phyloP scores from a whole-genome alignment of 345 rosid species.

The Xanthoceras sorbifolium region DNA sequence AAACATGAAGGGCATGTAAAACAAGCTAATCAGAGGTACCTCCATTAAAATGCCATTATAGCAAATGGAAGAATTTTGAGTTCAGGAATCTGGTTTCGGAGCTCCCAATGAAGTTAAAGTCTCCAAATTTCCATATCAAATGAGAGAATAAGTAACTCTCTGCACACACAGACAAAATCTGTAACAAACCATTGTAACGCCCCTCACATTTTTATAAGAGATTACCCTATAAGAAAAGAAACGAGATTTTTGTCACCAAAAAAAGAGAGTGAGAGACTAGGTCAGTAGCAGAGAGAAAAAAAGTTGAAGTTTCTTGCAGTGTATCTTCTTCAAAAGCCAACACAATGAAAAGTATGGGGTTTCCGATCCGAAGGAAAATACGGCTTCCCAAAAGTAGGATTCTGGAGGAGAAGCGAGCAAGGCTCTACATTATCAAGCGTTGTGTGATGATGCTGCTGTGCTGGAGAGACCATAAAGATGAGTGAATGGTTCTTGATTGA shows the following conservation, averaged over 20 bases:
- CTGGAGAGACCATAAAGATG: conserved; percentile 38
- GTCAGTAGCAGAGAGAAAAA: neutral
- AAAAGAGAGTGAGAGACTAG: conserved; percentile 7
- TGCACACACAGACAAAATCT: conserved; percentile 27
- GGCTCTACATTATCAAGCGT: conserved; percentile 38
- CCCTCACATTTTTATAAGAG: conserved; percentile 10
- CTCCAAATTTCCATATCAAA: conserved; percentile 6
- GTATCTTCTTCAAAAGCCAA: conserved; percentile 7
- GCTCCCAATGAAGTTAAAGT: conserved; percentile 22
- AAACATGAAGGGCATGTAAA: neutral
- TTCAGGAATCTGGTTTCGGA: conserved; percentile 18
- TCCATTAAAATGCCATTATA: conserved; percentile 12
- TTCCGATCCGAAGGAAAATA: conserved; percentile 13
- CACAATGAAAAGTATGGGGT: conserved; percentile 21
- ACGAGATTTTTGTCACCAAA: neutral
- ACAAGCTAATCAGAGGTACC: conserved; percentile 18
- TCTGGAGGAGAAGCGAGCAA: conserved; percentile 37
- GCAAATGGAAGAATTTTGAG: conserved; percentile 13
- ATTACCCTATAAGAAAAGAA: conserved; percentile 10
- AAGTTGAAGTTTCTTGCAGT: neutral
- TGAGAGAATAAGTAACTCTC: conserved; percentile 3
- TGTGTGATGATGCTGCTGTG: conserved; percentile 42
- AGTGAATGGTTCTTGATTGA: conserved; percentile 17
- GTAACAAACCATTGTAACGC: conserved; percentile 35
- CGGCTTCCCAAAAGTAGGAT: conserved; percentile 17